Evolutionary conservation across 2,329 filamentous ascomycete species (phyloP), one percentile per base, ranked within the genome.

Genomic region (Cordyceps farinosa): DNA sequence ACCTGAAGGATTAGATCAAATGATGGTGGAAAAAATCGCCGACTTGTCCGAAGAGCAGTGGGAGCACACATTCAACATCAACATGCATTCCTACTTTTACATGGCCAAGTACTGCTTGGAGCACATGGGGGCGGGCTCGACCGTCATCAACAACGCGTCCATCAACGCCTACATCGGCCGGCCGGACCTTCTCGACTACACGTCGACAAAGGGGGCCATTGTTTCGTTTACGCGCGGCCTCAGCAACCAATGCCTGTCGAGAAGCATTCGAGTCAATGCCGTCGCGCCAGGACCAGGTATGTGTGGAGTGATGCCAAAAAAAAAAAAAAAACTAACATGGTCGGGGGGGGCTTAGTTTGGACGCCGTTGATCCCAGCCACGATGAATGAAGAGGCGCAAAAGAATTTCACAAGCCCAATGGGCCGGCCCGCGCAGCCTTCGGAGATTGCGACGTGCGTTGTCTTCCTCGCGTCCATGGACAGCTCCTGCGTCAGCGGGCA

Each of bases 121-220:
- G 0, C 88, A 93, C 75, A 90, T 95, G 86, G 84, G 85, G 71
- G 74, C 75, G n/a, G 91, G 91, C 42, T 83, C 86, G 62, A 87
- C 86, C 32, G 92, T 96, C 73, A 92, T 96, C 82, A 95, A 94
- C 79, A 92, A 91, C 72, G 87, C 90, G 51, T 92, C 89, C 38
- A 88, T 95, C 73, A 94, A 94, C 73, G 90, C 88, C 32, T 95
- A 94, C 76, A 84, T 92, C 64, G 91, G 91, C 45, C 88, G 90
- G 1, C 88, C 88, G 0, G 90, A 94, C 69, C 82, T 94, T 2
- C 84, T 95, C 55, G 90, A 95, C 75, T 94, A 95, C 78, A 92
- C 90, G 0, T 87, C 88, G 1, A 91, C 88, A 32, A 91, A 91
- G 73, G 90, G 90, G 42, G 90, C 90, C 61, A 89, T 95, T 67